These are phyloP conservation scores for Rasamsonia emersonii DNA, from an alignment of 2,329 filamentous ascomycete species.

Conservation along the genomic window DNA sequence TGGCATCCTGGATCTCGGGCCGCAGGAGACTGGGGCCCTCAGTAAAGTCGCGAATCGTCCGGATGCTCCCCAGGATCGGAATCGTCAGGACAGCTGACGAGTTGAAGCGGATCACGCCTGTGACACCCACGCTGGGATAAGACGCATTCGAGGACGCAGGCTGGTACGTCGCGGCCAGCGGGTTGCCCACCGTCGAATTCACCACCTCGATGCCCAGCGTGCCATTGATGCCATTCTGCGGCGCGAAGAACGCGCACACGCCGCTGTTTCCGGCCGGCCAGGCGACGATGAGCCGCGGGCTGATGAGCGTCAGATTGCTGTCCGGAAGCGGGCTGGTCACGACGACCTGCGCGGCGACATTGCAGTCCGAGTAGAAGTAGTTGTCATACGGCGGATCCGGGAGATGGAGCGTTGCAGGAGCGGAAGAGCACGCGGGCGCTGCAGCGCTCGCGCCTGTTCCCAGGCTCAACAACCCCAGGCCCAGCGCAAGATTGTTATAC, in stretches of 20 bases:
- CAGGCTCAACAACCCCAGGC: no score
- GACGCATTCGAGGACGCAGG: conserved; percentile 13
- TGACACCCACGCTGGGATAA: conserved; percentile 45
- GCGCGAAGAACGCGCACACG: conserved; percentile 48
- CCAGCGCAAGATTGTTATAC: no score
- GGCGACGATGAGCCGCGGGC: conserved; percentile 52
- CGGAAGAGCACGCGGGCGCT: conserved; percentile 16
- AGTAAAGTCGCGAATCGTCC: conserved; percentile 55
- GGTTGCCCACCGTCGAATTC: conserved; percentile 40
- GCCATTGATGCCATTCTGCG: conserved; percentile 46
- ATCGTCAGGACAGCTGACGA: conserved; percentile 47
- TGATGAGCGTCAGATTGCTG: conserved; percentile 47
- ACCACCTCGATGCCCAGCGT: conserved; percentile 45
- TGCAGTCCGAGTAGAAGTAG: conserved; percentile 58
- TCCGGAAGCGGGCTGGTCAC: conserved; percentile 49
- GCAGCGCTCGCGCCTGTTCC: not conserved
- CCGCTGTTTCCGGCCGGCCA: conserved; percentile 61
- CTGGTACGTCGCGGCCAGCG: conserved; percentile 41
- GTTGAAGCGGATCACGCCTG: conserved; percentile 49
- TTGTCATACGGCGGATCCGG: conserved; percentile 54
- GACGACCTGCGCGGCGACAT: conserved; percentile 51
- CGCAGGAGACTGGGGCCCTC: conserved; percentile 49
- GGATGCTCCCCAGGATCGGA: conserved; percentile 53
- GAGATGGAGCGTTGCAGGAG: conserved; percentile 36
- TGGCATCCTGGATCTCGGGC: conserved; percentile 47